Evolutionary conservation across 306 rosid genomes (phyloP).

Genomic region (Cicer pinnatifidum): DNA sequence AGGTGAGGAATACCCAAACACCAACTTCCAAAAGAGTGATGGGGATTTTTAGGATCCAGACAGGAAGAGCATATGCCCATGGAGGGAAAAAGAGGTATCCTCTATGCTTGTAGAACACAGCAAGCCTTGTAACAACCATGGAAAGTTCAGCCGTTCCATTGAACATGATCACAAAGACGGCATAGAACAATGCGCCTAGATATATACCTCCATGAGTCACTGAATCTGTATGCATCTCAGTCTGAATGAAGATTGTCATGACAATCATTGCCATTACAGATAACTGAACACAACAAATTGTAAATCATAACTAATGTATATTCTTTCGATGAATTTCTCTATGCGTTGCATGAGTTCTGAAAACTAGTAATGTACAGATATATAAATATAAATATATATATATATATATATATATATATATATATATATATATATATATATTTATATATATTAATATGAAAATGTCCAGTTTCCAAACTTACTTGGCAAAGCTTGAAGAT

Average conservation of each 20-base stretch:
- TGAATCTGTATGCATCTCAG: conserved; percentile 63
- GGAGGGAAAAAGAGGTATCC: conserved; percentile 63
- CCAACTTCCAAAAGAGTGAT: conserved; percentile 54
- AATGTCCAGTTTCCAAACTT: conserved; percentile 39
- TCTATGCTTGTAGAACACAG: conserved; percentile 71
- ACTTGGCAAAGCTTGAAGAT: conserved; percentile 63
- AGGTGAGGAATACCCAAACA: conserved; percentile 64
- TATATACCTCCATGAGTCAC: conserved; percentile 58
- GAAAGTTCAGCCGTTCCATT: conserved; percentile 66
- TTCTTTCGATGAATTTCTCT: too few relatives aligned
- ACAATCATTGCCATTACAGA: conserved; percentile 54
- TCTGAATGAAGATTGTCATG: conserved; percentile 62
- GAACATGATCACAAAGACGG: conserved; percentile 56
- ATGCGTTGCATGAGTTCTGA: too few relatives aligned
- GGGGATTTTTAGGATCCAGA: conserved; percentile 66
- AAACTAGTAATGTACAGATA: too few relatives aligned
- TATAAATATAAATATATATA: too few relatives aligned
- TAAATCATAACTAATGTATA: neutral
- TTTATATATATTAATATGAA: neutral
- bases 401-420: too few relatives aligned
- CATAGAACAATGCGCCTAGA: conserved; percentile 59
- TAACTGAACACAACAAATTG: conserved; percentile 43
- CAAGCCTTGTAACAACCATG: conserved; percentile 59
- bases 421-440: too few relatives aligned
- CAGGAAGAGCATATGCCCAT: conserved; percentile 67